phyloP scores from a whole-genome alignment of 192 early-diverging fungal genomes.

The Backusella australiensis region DNA sequence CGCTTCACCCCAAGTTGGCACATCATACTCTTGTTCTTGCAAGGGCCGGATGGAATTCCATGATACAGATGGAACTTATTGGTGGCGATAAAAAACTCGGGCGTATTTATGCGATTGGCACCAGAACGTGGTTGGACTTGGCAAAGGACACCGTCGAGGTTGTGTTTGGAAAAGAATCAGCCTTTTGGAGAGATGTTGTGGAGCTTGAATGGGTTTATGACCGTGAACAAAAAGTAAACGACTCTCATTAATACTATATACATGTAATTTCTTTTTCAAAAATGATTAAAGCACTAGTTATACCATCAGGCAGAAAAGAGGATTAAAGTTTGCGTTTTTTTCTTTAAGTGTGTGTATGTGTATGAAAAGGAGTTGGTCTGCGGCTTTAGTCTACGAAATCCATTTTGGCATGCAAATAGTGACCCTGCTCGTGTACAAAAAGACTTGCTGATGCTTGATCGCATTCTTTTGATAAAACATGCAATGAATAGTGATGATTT shows the following conservation, averaged over 20 bases:
- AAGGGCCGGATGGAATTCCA: constrained; percentile 24
- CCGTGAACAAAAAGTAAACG: constrained; percentile 25
- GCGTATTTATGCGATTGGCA: constrained; percentile 18
- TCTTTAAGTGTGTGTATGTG: neutral
- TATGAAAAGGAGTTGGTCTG: neutral
- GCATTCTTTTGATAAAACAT: too few relatives aligned
- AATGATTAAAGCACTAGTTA: neutral
- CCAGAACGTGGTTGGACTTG: constrained; percentile 21
- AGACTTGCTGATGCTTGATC: too few relatives aligned
- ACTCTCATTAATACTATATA: neutral
- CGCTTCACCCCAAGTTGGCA: constrained; percentile 18
- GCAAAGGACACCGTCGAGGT: constrained; percentile 8
- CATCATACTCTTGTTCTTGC: constrained; percentile 17
- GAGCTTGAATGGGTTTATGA: constrained; percentile 34
- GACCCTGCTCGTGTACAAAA: too few relatives aligned
- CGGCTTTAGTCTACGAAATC: neutral
- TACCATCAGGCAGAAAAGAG: neutral
- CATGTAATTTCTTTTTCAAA: neutral
- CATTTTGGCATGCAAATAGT: too few relatives aligned
- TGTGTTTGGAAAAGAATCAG: constrained; percentile 20
- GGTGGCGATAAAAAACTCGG: constrained; percentile 20
- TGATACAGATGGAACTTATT: constrained; percentile 27
- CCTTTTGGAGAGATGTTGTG: constrained; percentile 25
- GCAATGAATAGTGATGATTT: too few relatives aligned
- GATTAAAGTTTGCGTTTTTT: neutral